phyloP scores from a whole-genome alignment of 495 filamentous ascomycete species.

The Xylaria bambusicola region DNA sequence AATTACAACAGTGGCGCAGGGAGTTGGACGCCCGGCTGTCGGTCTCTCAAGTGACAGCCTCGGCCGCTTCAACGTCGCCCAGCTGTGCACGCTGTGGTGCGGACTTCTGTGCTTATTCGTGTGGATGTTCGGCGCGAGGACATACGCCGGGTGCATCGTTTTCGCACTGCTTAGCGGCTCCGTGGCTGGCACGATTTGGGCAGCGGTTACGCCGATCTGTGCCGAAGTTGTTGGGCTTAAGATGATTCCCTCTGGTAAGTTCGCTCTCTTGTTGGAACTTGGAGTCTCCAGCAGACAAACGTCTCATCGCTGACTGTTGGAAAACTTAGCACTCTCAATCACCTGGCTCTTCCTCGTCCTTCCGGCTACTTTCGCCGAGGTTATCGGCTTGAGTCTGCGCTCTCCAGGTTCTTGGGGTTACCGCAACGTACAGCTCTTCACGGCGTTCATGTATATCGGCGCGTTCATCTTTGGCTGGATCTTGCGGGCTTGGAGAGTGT shows the following conservation, averaged over 20 bases:
- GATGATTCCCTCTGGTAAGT: slow-evolving; percentile 64
- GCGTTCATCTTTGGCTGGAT: slow-evolving; percentile 44
- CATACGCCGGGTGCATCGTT: slow-evolving; percentile 66
- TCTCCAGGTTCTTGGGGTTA: slow-evolving; percentile 43
- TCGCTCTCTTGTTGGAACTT: no score
- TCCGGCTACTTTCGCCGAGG: slow-evolving; percentile 73
- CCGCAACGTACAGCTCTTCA: slow-evolving; percentile 44
- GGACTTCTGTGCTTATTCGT: slow-evolving; percentile 64
- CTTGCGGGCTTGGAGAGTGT: slow-evolving; percentile 47
- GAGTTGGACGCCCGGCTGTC: slow-evolving; percentile 59
- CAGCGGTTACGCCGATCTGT: slow-evolving; percentile 68
- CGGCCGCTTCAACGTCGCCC: slow-evolving; percentile 70
- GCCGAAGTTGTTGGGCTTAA: slow-evolving; percentile 77
- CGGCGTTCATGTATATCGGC: slow-evolving; percentile 39
- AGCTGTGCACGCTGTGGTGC: slow-evolving; percentile 58
- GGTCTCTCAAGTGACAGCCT: slow-evolving; percentile 66
- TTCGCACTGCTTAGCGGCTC: slow-evolving; percentile 70
- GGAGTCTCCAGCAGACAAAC: no score
- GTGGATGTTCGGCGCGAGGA: slow-evolving; percentile 67
- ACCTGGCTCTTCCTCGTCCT: slow-evolving; percentile 73
- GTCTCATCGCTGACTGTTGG: slow-evolving; percentile 9
- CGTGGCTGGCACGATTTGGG: slow-evolving; percentile 75
- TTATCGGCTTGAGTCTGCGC: slow-evolving; percentile 70
- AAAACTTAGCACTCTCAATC: slow-evolving; percentile 61
- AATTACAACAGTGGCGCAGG: slow-evolving; percentile 47